Conservation (phyloP, 73 alveolate species). For the Paramecium sonneborni region DNA sequence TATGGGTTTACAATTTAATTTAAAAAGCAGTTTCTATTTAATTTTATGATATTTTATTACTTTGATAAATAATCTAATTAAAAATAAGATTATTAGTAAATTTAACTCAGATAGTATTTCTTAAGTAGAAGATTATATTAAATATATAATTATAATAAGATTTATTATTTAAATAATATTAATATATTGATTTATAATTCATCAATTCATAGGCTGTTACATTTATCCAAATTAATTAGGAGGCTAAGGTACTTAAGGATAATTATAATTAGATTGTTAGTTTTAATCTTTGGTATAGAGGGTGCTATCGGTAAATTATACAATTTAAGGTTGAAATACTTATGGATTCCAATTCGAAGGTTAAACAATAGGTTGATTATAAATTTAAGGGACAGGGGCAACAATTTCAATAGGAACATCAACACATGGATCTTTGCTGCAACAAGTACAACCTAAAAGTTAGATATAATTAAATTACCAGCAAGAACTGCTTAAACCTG, state of each 20-base stretch:
- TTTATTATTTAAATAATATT: too few relatives aligned
- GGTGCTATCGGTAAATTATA: neutral
- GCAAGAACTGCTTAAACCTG: slow-evolving; percentile 26
- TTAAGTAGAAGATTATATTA: too few relatives aligned
- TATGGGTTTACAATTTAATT: slow-evolving; percentile 52
- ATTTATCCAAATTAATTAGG: slow-evolving; percentile 20
- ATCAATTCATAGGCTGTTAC: slow-evolving; percentile 9
- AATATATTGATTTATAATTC: too few relatives aligned
- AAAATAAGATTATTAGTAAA: too few relatives aligned
- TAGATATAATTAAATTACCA: neutral
- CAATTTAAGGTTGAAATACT: slow-evolving; percentile 56
- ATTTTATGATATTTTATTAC: too few relatives aligned
- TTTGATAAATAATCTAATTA: too few relatives aligned
- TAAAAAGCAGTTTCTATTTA: too few relatives aligned
- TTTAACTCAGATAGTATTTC: too few relatives aligned
- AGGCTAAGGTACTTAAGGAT: neutral
- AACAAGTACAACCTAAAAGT: slow-evolving; percentile 61
- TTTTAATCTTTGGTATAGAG: neutral
- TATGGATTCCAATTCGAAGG: slow-evolving; percentile 68
- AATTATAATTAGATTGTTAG: neutral
- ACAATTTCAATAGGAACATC: slow-evolving; percentile 58
- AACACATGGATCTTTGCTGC: slow-evolving; percentile 50
- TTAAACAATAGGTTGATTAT: neutral
- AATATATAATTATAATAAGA: too few relatives aligned
- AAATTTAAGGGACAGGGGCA: slow-evolving; percentile 56